Percentiles rank a stretch among this genome's conserved stretches.
These are phyloP conservation scores for Adiantum capillusveneris DNA, from an alignment of 75 land plant species.

Conservation along the genomic window DNA sequence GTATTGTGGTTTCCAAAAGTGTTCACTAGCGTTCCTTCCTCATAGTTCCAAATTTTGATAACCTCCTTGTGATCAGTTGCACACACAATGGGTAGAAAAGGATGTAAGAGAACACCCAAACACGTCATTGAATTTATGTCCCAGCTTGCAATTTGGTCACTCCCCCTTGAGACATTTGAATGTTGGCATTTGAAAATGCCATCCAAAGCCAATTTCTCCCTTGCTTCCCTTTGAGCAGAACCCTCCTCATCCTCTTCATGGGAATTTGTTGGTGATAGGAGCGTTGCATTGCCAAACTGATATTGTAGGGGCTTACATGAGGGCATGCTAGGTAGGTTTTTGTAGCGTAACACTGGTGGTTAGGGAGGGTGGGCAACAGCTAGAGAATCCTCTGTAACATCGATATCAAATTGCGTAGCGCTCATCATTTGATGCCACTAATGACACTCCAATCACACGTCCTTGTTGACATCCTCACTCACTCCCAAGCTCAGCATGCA, in stretches of 20 bases:
- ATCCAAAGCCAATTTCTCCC: conserved; percentile 63
- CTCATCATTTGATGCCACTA: no score
- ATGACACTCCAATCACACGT: no score
- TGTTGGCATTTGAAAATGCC: conserved; percentile 82
- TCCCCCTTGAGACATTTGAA: conserved; percentile 73
- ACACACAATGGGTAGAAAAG: conserved; percentile 75
- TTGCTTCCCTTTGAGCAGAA: conserved; percentile 54
- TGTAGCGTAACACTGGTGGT: no score
- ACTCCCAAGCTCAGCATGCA: no score
- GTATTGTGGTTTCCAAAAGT: conserved; percentile 74
- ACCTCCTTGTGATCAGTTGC: conserved; percentile 65
- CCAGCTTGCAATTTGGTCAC: conserved; percentile 63
- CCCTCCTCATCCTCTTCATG: conserved; percentile 75
- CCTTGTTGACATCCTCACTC: no score
- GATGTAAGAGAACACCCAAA: conserved; percentile 62
- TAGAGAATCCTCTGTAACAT: no score
- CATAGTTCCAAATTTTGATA: conserved; percentile 85
- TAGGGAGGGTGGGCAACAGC: no score
- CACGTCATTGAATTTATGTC: conserved; percentile 72
- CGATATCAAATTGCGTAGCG: no score
- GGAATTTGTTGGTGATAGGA: no score
- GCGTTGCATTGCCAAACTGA: no score
- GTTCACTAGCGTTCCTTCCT: conserved; percentile 51
- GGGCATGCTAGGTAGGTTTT: no score
- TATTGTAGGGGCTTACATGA: no score